phyloP scores from a whole-genome alignment of 805 yeast genomes.

The Cyberlindnera amylophila region DNA sequence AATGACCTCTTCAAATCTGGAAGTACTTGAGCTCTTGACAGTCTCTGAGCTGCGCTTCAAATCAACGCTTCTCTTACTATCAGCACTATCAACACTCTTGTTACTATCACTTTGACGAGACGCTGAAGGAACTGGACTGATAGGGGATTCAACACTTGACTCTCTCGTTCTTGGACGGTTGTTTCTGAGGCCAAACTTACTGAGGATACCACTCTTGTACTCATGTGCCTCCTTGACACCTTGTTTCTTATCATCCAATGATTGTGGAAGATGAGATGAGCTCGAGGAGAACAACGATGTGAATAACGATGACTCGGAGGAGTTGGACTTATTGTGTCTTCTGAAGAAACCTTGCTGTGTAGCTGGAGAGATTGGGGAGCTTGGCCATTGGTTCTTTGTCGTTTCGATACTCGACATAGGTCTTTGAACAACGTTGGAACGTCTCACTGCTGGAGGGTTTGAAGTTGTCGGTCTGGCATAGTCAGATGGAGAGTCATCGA shows the following conservation, averaged over 20 bases:
- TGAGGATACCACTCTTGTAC: slow-evolving; percentile 17
- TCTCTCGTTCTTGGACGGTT: slow-evolving; percentile 18
- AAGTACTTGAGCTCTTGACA: slow-evolving; percentile 3
- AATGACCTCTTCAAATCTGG: slow-evolving; percentile 8
- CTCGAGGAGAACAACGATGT: slow-evolving; percentile 38
- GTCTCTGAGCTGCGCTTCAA: slow-evolving; percentile 6
- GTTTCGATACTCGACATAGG: slow-evolving; percentile 38
- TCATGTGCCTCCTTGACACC: slow-evolving; percentile 12
- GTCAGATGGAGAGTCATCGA: slow-evolving; percentile 10
- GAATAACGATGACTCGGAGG: slow-evolving; percentile 50
- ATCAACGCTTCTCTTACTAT: slow-evolving; percentile 7
- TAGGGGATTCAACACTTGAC: slow-evolving; percentile 15
- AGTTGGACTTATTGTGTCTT: slow-evolving; percentile 60
- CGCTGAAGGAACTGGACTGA: slow-evolving; percentile 14
- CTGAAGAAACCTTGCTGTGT: slow-evolving; percentile 47
- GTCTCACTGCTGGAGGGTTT: neutral
- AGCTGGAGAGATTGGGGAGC: slow-evolving; percentile 35
- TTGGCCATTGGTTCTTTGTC: slow-evolving; percentile 19
- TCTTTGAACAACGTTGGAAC: slow-evolving; percentile 19
- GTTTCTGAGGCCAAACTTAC: slow-evolving; percentile 21
- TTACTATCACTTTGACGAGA: slow-evolving; percentile 8
- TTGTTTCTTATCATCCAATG: slow-evolving; percentile 19
- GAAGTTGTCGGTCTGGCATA: slow-evolving; percentile 1
- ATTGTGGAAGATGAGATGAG: slow-evolving; percentile 21
- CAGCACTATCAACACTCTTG: slow-evolving; percentile 4